Evolutionary conservation across 352 stramenopile genomes (phyloP).

Genomic region (Globisporangium camurandrum): DNA sequence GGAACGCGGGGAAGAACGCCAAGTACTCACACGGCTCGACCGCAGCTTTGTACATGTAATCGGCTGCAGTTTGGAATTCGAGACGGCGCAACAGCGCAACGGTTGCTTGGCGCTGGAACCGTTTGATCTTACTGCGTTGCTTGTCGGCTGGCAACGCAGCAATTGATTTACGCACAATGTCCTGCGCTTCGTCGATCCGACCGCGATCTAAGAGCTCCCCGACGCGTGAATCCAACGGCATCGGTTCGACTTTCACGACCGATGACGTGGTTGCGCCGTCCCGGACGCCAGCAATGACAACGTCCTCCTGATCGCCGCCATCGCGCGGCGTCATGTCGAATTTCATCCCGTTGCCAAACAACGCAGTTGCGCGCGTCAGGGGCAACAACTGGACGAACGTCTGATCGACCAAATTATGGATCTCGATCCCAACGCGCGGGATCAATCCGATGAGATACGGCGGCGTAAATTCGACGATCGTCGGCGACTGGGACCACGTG

Average conservation of each 20-base stretch:
- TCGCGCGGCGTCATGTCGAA: conserved; percentile 83
- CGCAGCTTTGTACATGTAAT: conserved; percentile 83
- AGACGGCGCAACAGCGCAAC: conserved; percentile 70
- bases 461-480: conserved; percentile 68
- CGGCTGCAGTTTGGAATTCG: conserved; percentile 67
- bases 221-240: conserved; percentile 80
- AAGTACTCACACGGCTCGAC: conserved; percentile 85
- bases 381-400: conserved; percentile 70
- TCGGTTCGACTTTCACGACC: conserved; percentile 82
- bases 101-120: conserved; percentile 79
- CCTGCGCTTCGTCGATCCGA: conserved; percentile 78
- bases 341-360: conserved; percentile 89
- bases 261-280: conserved; percentile 65
- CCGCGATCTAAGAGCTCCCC: conserved; percentile 78
- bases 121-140: conserved; percentile 84
- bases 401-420: conserved; percentile 67
- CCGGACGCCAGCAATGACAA: conserved; percentile 66
- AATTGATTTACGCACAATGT: conserved; percentile 81
- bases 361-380: conserved; percentile 49
- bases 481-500: conserved; percentile 70
- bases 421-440: conserved; percentile 71
- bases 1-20: conserved; percentile 78
- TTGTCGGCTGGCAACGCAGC: conserved; percentile 64
- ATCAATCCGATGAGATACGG: conserved; percentile 75
- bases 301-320: conserved; percentile 66